Evolutionary conservation across 176 grass and related monocot species (phyloP), one percentile per base, ranked within the genome.

Genomic region (Hyparrhenia diplandra): DNA sequence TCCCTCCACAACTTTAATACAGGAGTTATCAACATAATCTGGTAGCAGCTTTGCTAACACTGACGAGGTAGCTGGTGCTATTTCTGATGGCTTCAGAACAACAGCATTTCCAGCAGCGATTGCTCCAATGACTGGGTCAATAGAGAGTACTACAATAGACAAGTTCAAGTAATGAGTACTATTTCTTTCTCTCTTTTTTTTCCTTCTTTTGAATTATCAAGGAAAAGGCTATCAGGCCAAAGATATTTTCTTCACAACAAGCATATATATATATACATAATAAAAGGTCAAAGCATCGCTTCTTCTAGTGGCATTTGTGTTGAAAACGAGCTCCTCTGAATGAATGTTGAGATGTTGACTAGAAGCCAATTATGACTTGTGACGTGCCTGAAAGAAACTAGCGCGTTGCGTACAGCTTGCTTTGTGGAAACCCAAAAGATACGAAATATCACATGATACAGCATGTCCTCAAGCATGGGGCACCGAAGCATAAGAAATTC

Each of bases 1-100:
- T 36, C 93, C 97, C 88, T 99, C 92, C 20, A 99, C 72, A 37
- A 99, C 97, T 88, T 89, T 99, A 58, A 99, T 87, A 31, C 90
- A 99, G 14, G 97, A 90, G 79, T 66, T 83, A 67, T 99, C 97
- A 6, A 99, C 28, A 71, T 99, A 99, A 60, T 92, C 79, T n/a
- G 97, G 97, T 68, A 99, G 76, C 85, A 95, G 39, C 72, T 83
- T 93, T 2, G 97, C 79, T 0, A 99, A 83, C 81, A 99, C 12
- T 71, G 82, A 67, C 9, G 97, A 96, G 32, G 90, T 99, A 40
- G 97, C 84, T 45, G 97, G 89, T 0, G 97, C 84, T 80, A 99
- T 64, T 64, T 99, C 97, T 62, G 97, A 99, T 43, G 97, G 97
- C 75, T 99, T 99, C 49, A 99, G 75, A 17, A 95, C 87, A 74